These are phyloP conservation scores for Choiromyces venosus DNA, from an alignment of 495 filamentous ascomycete species.

Conservation along the genomic window DNA sequence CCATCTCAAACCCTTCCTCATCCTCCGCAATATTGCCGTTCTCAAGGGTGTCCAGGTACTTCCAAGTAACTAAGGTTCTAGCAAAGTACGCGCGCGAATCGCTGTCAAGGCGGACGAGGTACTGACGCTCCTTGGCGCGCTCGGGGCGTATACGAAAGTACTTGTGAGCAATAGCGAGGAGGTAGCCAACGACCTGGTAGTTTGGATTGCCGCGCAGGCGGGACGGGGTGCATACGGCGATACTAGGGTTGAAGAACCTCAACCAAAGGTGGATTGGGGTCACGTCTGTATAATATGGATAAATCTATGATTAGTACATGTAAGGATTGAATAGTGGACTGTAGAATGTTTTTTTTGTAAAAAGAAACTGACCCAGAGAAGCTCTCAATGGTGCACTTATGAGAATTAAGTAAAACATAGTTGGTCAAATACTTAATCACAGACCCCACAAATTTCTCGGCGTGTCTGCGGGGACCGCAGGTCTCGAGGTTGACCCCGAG, in stretches of 20 bases:
- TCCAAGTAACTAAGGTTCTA: background rate
- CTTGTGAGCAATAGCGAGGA: background rate
- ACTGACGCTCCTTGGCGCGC: fast-evolving
- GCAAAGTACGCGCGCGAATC: background rate
- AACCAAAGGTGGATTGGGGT: background rate
- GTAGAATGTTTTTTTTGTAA: no score
- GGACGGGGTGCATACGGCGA: background rate
- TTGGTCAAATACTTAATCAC: no score
- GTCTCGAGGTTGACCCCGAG: no score
- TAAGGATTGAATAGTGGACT: no score
- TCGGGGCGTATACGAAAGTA: background rate
- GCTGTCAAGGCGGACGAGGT: background rate
- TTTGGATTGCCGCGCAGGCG: background rate
- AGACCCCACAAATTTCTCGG: no score
- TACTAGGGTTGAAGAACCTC: background rate
- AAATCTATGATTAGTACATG: no score
- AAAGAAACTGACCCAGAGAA: no score
- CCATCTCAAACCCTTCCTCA: background rate
- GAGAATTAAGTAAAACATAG: no score
- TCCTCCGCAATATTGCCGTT: background rate
- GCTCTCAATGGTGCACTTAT: no score
- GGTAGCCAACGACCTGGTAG: background rate
- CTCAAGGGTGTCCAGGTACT: background rate
- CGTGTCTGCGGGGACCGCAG: no score
- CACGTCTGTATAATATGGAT: background rate